Evolutionary conservation across 1,139 yeast species (phyloP).

Genomic region (Trichomonascaceae sp.): DNA sequence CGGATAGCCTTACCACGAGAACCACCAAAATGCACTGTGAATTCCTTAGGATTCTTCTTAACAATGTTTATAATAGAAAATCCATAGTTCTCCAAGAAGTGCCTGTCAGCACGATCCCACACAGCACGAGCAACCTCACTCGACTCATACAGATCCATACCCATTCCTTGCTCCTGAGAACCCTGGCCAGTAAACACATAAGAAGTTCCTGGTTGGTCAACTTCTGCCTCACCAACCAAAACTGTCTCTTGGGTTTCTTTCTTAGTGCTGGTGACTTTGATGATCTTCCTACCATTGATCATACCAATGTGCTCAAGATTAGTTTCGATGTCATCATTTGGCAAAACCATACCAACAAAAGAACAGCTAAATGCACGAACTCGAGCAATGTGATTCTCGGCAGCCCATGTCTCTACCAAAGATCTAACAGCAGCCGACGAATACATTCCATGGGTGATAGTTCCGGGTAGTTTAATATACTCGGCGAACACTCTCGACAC

Average conservation of each 20-base stretch:
- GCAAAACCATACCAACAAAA: constrained; percentile 95
- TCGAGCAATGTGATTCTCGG: constrained; percentile 91
- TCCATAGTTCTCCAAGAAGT: constrained; percentile 89
- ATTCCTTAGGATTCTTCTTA: constrained; percentile 89
- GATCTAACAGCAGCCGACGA: constrained; percentile 94
- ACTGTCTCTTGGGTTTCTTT: constrained; percentile 67
- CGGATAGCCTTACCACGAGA: constrained; percentile 93
- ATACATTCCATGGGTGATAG: constrained; percentile 98
- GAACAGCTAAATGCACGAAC: constrained; percentile 90
- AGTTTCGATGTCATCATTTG: constrained; percentile 85
- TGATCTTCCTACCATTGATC: constrained; percentile 98
- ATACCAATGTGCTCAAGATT: constrained; percentile 93
- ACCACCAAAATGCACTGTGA: constrained; percentile 96
- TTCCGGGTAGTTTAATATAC: constrained; percentile 92
- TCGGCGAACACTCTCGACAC: constrained; percentile 92
- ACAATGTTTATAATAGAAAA: constrained; percentile 96
- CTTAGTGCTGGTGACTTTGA: constrained; percentile 85
- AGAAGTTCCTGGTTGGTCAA: constrained; percentile 95
- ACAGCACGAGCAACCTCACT: constrained; percentile 90
- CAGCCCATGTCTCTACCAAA: constrained; percentile 97
- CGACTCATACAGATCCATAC: constrained; percentile 93
- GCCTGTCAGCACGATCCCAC: constrained; percentile 97
- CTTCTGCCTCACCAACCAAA: constrained; percentile 92
- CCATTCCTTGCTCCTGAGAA: constrained; percentile 99
- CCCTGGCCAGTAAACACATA: constrained; percentile 99